Base-by-base conservation (phyloP, 2,329 filamentous ascomycete genomes). In the Colletotrichum sidae region DNA sequence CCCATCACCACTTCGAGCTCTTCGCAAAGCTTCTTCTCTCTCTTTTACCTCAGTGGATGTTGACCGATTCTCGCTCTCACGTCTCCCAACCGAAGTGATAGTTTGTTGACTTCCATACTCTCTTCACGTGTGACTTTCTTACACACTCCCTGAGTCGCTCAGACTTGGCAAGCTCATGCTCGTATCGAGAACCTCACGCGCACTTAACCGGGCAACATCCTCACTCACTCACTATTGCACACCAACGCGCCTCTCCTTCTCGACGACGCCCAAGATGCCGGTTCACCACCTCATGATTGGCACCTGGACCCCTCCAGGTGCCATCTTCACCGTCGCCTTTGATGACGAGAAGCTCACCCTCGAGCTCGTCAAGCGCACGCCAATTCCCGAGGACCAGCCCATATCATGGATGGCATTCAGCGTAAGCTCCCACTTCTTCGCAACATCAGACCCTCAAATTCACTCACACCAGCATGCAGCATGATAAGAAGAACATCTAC, bases 401-500 rank as follows among this genome's bases (percentile, higher is more conserved):
- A 96, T 97, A 70, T 96, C 93, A 65, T 97, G 93, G 93, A 95
- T 97, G 91, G 90, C 92, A 13, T 95, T 96, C 73, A 91, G 93
- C 76, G 92, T 93, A 82, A 80, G 90, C 73, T 37, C 7, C 25
- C 34, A 6, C 2, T 34, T 42, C 13, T 13, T 49, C 35, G n/a
- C 37, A 34, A 46, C 13, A 33, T 38, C 11, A 35, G 4, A 33
- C 37, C 7, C 12, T 15, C 17, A 38, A 45, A 17, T n/a, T 38
- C 39, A 46, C 69, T 70, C 64, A 75, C 65, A 69, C 69, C 38
- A 37, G 12, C 13, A 11, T 12, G n/a, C 74, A 95, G 90, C 92
- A 96, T 79, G 82, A 86, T 67, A 92, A 90, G 74, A 95, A 93
- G 79, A 91, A 92, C 76, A 90, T 97, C 67, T 97, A 97, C 77